A percentile compares a stretch with the other conserved stretches of the same genome.
Conservation (phyloP, 192 early-diverging fungal genomes). For the Spizellomyces punctatus region DNA sequence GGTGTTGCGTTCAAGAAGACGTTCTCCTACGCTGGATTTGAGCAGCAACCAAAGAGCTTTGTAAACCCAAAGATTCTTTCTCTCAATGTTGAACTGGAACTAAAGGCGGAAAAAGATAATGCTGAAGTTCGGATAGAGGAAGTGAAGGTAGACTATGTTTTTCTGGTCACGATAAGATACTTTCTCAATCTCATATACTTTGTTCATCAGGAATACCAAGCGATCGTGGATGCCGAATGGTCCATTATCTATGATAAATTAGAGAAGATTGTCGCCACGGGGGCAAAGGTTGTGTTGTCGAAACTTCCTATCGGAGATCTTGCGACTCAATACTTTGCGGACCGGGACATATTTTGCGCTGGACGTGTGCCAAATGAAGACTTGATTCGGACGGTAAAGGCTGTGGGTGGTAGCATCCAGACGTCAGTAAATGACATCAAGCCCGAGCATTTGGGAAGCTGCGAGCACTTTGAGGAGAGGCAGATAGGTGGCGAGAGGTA, state of each 20-base stretch:
- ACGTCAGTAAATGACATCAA: slow-evolving; percentile 87
- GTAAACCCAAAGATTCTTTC: slow-evolving; percentile 87
- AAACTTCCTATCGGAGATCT: slow-evolving; percentile 98
- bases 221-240: slow-evolving; percentile 99
- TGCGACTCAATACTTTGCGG: slow-evolving; percentile 99
- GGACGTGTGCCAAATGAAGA: slow-evolving; percentile 95
- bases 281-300: slow-evolving; percentile 97
- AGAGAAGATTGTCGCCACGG: slow-evolving; percentile 90
- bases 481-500: slow-evolving; percentile 97
- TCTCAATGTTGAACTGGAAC: slow-evolving; percentile 96
- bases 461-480: slow-evolving; percentile 90
- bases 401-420: slow-evolving; percentile 91
- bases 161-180: neutral
- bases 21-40: slow-evolving; percentile 98
- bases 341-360: slow-evolving; percentile 98
- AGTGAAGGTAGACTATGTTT: slow-evolving; percentile 51
- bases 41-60: slow-evolving; percentile 98
- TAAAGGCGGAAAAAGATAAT: slow-evolving; percentile 99
- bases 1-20: slow-evolving; percentile 99
- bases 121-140: slow-evolving; percentile 97
- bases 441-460: slow-evolving; percentile 81
- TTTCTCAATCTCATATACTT: neutral
- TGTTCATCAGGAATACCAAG: slow-evolving; percentile 85
- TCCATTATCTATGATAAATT: slow-evolving; percentile 98
- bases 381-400: slow-evolving; percentile 90